A percentile compares a stretch with the other conserved stretches of the same genome.
Evolutionary conservation across 75 land plant species (phyloP).

Genomic region (Adiantum capillusveneris): DNA sequence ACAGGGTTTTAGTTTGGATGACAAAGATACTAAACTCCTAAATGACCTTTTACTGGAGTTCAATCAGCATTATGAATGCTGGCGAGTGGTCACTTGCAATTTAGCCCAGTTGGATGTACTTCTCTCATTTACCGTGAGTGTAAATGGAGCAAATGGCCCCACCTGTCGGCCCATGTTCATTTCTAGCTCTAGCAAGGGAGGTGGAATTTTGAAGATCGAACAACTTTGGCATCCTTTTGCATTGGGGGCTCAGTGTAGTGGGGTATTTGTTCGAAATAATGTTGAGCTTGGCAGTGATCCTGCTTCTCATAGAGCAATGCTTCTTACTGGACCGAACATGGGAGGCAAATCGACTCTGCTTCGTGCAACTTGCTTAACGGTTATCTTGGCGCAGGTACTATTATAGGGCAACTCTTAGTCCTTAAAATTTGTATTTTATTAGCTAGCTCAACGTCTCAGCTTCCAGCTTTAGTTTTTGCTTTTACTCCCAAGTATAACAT

Average conservation of each 20-base stretch:
- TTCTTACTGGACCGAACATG: slow-evolving; percentile 98
- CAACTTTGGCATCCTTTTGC: slow-evolving; percentile 97
- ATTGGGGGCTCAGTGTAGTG: slow-evolving; percentile 13
- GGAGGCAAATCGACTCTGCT: slow-evolving; percentile 94
- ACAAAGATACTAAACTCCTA: slow-evolving; percentile 56
- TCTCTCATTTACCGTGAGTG: slow-evolving; percentile 60
- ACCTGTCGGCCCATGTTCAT: slow-evolving; percentile 62
- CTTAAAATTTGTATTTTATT: background rate
- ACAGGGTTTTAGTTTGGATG: slow-evolving; percentile 43
- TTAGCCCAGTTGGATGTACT: slow-evolving; percentile 68
- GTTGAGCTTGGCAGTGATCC: slow-evolving; percentile 47
- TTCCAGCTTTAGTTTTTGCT: no score
- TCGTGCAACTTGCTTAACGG: slow-evolving; percentile 84
- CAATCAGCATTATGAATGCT: slow-evolving; percentile 35
- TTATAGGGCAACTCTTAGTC: no score
- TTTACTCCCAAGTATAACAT: no score
- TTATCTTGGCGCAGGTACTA: slow-evolving; percentile 84
- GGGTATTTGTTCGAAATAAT: slow-evolving; percentile 62
- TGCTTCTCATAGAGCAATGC: slow-evolving; percentile 43
- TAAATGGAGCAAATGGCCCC: slow-evolving; percentile 38
- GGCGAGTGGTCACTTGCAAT: slow-evolving; percentile 52
- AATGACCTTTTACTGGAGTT: slow-evolving; percentile 47
- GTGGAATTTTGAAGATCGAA: slow-evolving; percentile 51
- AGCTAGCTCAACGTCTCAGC: background rate
- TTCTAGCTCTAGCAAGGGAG: slow-evolving; percentile 12